phyloP scores from a whole-genome alignment of 169 alveolate genomes.

The Eimeria brunetti region DNA sequence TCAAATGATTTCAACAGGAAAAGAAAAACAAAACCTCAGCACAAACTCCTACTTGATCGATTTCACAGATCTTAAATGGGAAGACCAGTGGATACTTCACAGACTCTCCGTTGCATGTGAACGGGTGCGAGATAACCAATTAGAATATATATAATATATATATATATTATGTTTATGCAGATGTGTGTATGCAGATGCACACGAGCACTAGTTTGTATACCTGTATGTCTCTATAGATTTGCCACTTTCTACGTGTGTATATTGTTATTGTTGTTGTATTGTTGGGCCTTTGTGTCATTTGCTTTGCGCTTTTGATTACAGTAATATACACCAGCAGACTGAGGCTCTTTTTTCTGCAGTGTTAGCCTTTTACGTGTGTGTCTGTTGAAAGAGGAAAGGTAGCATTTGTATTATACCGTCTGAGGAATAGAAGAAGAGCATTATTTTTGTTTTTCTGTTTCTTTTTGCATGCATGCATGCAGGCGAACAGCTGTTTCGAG shows the following conservation, averaged over 20 bases:
- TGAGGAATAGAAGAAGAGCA: too few species aligned
- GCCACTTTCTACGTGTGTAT: background rate
- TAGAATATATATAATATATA: background rate
- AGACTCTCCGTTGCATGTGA: conserved; percentile 88
- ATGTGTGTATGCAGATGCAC: background rate
- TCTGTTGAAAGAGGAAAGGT: background rate
- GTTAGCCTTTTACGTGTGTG: background rate
- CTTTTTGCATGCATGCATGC: background rate
- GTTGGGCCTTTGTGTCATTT: too few species aligned
- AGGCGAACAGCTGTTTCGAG: conserved; percentile 91
- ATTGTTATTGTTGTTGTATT: background rate
- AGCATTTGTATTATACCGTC: too few species aligned
- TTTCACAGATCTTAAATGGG: conserved; percentile 87
- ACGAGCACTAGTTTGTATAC: background rate
- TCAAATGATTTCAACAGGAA: background rate
- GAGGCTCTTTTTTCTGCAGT: background rate
- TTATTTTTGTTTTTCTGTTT: background rate
- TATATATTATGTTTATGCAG: background rate
- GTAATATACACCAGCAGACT: too few species aligned
- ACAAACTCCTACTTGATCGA: background rate
- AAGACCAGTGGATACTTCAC: conserved; percentile 97
- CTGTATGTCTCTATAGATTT: too few species aligned
- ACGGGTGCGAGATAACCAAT: conserved; percentile 23
- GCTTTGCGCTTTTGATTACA: too few species aligned
- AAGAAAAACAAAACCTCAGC: background rate